A percentile compares a stretch with the other conserved stretches of the same genome.
Evolutionary conservation across 306 rosid species (phyloP).

Genomic region (Fragaria vesca): DNA sequence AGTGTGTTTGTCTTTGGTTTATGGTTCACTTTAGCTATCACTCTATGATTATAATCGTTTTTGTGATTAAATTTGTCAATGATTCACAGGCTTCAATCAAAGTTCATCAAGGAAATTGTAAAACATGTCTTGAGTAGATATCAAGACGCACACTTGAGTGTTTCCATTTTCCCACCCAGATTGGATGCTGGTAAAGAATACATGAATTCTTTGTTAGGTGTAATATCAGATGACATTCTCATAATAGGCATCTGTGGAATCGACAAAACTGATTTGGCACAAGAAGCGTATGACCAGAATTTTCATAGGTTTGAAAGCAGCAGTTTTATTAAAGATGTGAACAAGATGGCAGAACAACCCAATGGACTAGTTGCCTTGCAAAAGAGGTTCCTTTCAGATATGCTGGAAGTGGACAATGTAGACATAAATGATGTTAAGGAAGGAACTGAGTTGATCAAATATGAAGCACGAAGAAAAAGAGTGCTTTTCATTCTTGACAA

Average conservation of each 20-base stretch:
- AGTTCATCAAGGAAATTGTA: constrained; percentile 26
- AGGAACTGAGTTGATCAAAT: neutral
- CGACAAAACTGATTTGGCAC: constrained; percentile 3
- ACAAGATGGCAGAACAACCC: neutral
- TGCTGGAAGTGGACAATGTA: neutral
- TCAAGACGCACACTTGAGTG: constrained; percentile 27
- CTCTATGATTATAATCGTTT: neutral
- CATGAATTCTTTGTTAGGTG: constrained; percentile 15
- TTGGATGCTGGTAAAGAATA: constrained; percentile 6
- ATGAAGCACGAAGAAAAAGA: neutral
- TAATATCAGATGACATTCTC: constrained; percentile 20
- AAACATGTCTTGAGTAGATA: constrained; percentile 19
- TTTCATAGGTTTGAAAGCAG: constrained; percentile 9
- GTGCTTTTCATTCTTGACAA: constrained; percentile 15
- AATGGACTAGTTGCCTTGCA: constrained; percentile 3
- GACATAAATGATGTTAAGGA: neutral
- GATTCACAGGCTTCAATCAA: constrained; percentile 24
- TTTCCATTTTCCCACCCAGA: constrained; percentile 13
- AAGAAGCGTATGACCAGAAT: constrained; percentile 11
- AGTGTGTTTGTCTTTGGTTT: neutral
- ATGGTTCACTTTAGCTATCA: neutral
- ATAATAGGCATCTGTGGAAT: constrained; percentile 17
- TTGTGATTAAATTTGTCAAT: neutral
- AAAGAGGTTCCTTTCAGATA: constrained; percentile 8
- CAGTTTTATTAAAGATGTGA: constrained; percentile 14